Percentiles rank a stretch among this genome's conserved stretches.
These are phyloP conservation scores for Annulohypoxylon truncatum DNA, from an alignment of 2,329 filamentous ascomycete genomes.

Conservation along the genomic window DNA sequence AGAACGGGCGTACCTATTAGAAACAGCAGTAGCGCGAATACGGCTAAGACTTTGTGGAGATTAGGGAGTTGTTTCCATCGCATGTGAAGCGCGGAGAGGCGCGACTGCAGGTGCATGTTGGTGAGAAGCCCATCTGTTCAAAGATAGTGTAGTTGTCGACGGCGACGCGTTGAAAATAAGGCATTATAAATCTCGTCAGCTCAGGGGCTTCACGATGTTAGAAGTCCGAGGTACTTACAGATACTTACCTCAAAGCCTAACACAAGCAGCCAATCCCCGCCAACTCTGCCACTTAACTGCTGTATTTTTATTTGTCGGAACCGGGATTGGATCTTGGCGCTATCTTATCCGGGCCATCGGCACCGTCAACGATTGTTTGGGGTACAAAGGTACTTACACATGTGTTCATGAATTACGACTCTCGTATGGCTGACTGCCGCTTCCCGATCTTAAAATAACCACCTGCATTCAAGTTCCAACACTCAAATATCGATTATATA, in stretches of 20 bases:
- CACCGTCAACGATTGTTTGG: neutral
- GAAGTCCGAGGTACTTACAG: neutral
- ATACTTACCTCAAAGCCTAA: no score
- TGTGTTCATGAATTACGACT: neutral
- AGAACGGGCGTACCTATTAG: slow-evolving; percentile 37
- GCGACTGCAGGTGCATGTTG: slow-evolving; percentile 35
- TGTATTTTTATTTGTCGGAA: slow-evolving; percentile 25
- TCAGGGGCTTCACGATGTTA: slow-evolving; percentile 19
- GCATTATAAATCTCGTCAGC: slow-evolving; percentile 10
- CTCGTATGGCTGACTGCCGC: neutral
- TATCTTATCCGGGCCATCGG: neutral
- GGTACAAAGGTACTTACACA: neutral
- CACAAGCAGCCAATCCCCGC: slow-evolving; percentile 4
- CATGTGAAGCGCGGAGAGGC: slow-evolving; percentile 30
- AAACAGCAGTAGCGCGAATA: slow-evolving; percentile 40
- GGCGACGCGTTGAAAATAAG: slow-evolving; percentile 2
- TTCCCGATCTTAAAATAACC: neutral
- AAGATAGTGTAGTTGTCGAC: neutral
- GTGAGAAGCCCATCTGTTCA: slow-evolving; percentile 28
- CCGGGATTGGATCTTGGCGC: neutral
- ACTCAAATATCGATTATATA: neutral
- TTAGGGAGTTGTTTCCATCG: slow-evolving; percentile 43
- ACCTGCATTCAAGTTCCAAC: neutral
- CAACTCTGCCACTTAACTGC: neutral
- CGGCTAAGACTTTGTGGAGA: slow-evolving; percentile 42